These are phyloP conservation scores for Yamadazyma tumulicola DNA, from an alignment of 805 yeast genomes.

Conservation along the genomic window DNA sequence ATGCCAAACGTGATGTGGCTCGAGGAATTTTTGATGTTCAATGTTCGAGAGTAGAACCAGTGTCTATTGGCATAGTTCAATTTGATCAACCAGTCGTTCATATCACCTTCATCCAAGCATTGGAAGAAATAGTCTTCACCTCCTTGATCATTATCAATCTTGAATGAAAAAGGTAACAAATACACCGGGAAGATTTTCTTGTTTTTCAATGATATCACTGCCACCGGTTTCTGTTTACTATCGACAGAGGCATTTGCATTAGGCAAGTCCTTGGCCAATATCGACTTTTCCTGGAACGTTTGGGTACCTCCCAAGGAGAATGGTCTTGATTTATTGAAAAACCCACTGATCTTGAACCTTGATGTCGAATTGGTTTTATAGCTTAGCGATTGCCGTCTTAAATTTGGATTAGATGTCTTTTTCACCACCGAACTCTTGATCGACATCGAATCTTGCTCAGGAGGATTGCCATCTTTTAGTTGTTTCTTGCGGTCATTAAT, in stretches of 20 bases:
- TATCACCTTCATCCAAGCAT: slow-evolving; percentile 56
- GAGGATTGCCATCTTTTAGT: slow-evolving; percentile 14
- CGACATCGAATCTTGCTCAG: slow-evolving; percentile 1
- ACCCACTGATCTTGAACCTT: slow-evolving; percentile 53
- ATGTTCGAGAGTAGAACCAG: slow-evolving; percentile 49
- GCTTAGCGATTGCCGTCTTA: slow-evolving; percentile 37
- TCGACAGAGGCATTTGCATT: slow-evolving; percentile 40
- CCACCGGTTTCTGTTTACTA: slow-evolving; percentile 48
- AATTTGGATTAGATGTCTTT: slow-evolving; percentile 25
- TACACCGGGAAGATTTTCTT: slow-evolving; percentile 51
- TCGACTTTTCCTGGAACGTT: slow-evolving; percentile 40
- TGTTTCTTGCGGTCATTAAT: slow-evolving; percentile 31
- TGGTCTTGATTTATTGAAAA: slow-evolving; percentile 55
- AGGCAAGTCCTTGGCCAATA: slow-evolving; percentile 58
- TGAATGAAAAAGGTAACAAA: slow-evolving; percentile 46
- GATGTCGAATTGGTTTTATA: slow-evolving; percentile 38
- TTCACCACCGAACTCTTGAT: slow-evolving; percentile 16
- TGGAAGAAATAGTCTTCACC: slow-evolving; percentile 61
- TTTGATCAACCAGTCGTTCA: slow-evolving; percentile 68
- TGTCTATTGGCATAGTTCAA: slow-evolving; percentile 48
- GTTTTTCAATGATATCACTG: slow-evolving; percentile 44
- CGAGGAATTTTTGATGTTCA: slow-evolving; percentile 19
- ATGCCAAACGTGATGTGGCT: slow-evolving; percentile 68
- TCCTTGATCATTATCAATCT: slow-evolving; percentile 41
- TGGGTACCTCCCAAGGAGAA: slow-evolving; percentile 32